Base-by-base conservation (phyloP, 495 filamentous ascomycete genomes). In the Copromyces sp. region DNA sequence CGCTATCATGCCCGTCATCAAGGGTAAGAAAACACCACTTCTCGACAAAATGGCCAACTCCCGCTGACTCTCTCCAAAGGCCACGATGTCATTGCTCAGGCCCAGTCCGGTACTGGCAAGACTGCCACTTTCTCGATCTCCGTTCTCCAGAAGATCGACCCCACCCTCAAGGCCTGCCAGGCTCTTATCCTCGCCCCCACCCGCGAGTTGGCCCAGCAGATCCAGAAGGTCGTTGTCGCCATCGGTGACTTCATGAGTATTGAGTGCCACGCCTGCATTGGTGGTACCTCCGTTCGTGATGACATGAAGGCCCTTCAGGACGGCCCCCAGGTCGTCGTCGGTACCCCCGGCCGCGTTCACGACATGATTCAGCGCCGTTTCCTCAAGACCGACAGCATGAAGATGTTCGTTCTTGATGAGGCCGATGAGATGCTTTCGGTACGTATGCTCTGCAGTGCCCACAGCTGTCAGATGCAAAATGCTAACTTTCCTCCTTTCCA, bases 211-310 rank as follows among this genome's bases (percentile, higher is more conserved):
- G 95, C 95, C 42, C 95, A 94, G 70, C 95, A 99, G 82, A 99
- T 99, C 76, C 95, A 98, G 80, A 96, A 93, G 68, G 95, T 99
- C 70, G 90, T 99, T 75, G 93, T 98, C 87, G 95, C 94, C 17
- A 90, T 99, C 39, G 95, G 95, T 69, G 95, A 99, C 80, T 99
- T 96, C 86, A 98, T 98, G 96, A 99, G 98, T 79, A 92, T 98
- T 3, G 93, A 99, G 82, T 98, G 96, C 83, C 95, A 99, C 77
- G 94, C 95, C 76, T 98, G 96, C 81, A 99, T 99, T 83, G 95
- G 95, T 75, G 95, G 95, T 39, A 99, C 95, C 73, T 97, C 95
- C 78, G 93, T 99, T 71, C 93, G 95, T 61, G 95, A 98, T 74
- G 95, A 99, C 82, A 98, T 98, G 77, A 91, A 93, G 83, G 96